Evolutionary conservation across 2,329 filamentous ascomycete genomes (phyloP), one percentile per base, ranked within the genome.

Genomic region (Cordyceps cicadae): DNA sequence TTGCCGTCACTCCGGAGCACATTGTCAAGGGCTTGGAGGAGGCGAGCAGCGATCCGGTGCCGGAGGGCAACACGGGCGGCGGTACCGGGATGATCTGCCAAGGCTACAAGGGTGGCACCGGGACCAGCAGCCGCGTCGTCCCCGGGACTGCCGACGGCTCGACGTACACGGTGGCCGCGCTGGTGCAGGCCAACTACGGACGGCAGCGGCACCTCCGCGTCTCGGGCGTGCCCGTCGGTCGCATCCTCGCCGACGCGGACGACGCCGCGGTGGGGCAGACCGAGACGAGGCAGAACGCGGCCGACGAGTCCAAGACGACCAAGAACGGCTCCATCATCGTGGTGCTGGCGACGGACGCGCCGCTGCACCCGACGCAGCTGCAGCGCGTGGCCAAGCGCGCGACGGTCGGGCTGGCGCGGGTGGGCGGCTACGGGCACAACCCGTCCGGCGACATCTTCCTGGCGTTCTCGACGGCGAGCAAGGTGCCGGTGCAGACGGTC

Each of bases 181-280:
- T 88, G 12, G 81, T 84, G 2, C 85, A 87, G 68, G 77, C 81
- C 37, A 87, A 87, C 68, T 87, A 87, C 67, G 85, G 85, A 5
- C 75, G 76, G 41, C 76, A 78, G 66, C 70, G 76, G 37, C 77
- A 85, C 67, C 75, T 88, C 59, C 75, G 77, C 41, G 80, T 87
- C 62, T 75, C 77, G 0, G 83, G 84, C 1, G 80, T 84, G 2
- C 84, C 84, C 0, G 76, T 87, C 3, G 85, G 85, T 0, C 77
- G 80, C 43, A 71, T 85, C 51, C 73, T 87, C 5, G 76, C 80
- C 60, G 76, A 82, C 64, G 70, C 70, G 17, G 62, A 63, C 69
- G 43, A 54, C 34, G 53, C 56, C 34, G 53, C 56, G 43, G 52
- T 19, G 19, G 54, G 29, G 29, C 26, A 19, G 8, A 17, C 37